A percentile compares a stretch with the other conserved stretches of the same genome.
Evolutionary conservation across 495 filamentous ascomycete species (phyloP).

Genomic region (Tuber indicum): DNA sequence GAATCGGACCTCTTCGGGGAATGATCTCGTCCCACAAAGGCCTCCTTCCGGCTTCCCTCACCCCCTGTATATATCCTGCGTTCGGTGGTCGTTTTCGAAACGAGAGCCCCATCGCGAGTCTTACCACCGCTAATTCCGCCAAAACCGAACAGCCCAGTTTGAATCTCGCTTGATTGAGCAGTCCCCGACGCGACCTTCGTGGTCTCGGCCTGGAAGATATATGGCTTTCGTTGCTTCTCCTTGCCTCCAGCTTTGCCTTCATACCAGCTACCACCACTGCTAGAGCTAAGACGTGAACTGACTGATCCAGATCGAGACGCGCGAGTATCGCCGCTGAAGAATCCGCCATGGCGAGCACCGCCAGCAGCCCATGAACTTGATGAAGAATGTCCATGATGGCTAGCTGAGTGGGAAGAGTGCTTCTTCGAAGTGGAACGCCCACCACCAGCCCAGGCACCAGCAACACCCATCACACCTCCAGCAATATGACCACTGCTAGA

Average conservation of each 20-base stretch:
- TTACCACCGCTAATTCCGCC: background rate
- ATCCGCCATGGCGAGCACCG: conserved; percentile 13
- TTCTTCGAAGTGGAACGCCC: background rate
- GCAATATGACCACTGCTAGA: background rate
- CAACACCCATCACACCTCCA: background rate
- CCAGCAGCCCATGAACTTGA: conserved; percentile 19
- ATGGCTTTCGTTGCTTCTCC: background rate
- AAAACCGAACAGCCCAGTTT: conserved; percentile 3
- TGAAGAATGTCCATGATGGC: background rate
- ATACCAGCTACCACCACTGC: background rate
- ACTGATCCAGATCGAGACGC: conserved; percentile 6
- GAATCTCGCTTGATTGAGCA: background rate
- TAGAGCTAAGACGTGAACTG: conserved; percentile 10
- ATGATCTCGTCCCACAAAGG: background rate
- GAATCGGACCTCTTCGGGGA: background rate
- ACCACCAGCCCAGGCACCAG: conserved; percentile 5
- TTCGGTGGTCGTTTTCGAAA: background rate
- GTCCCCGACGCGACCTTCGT: background rate
- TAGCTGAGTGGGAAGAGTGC: conserved; percentile 3
- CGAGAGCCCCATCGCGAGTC: background rate
- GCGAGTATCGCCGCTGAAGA: conserved; percentile 18
- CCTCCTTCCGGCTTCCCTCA: background rate
- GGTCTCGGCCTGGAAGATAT: background rate
- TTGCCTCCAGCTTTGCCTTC: conserved; percentile 9
- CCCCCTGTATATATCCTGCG: background rate